Percentiles rank a stretch among this genome's conserved stretches.
These are phyloP conservation scores for Cyclotella sp. DNA, from an alignment of 108 stramenopile genomes.

Conservation along the genomic window DNA sequence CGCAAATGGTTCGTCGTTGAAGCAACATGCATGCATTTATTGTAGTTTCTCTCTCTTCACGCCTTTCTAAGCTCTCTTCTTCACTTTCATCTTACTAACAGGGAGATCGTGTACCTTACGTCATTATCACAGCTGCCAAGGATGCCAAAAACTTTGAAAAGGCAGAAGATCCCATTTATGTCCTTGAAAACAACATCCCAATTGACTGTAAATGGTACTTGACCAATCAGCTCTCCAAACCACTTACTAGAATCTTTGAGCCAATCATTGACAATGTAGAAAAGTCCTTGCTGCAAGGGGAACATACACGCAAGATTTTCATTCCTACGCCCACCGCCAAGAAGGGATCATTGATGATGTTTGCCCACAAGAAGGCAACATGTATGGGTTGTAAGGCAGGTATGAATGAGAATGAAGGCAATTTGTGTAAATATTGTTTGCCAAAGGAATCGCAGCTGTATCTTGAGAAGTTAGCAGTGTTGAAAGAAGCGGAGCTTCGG, in stretches of 20 bases:
- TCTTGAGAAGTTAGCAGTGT: constrained; percentile 82
- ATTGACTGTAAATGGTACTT: constrained; percentile 99
- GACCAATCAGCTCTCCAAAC: constrained; percentile 95
- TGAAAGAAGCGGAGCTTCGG: constrained; percentile 86
- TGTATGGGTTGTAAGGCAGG: constrained; percentile 97
- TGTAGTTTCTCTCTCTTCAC: too few species aligned
- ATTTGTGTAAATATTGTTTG: constrained; percentile 91
- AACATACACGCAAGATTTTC: constrained; percentile 97
- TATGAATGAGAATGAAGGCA: constrained; percentile 84
- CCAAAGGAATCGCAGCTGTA: constrained; percentile 93
- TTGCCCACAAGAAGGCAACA: constrained; percentile 93
- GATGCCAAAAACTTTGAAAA: constrained; percentile 95
- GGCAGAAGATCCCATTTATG: constrained; percentile 98
- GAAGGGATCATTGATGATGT: constrained; percentile 98
- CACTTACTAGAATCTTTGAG: constrained; percentile 97
- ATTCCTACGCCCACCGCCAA: constrained; percentile 94
- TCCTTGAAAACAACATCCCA: constrained; percentile 96
- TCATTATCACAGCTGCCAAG: constrained; percentile 96
- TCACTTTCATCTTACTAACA: not conserved
- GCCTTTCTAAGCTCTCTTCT: not conserved
- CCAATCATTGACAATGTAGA: constrained; percentile 96
- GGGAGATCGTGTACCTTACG: constrained; percentile 99
- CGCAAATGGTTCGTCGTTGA: constrained; percentile 73
- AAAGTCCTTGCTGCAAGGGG: constrained; percentile 91
- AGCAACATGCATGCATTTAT: not conserved